Evolutionary conservation across 192 early-diverging fungal species (phyloP).

Genomic region (Cetraspora pellucida): DNA sequence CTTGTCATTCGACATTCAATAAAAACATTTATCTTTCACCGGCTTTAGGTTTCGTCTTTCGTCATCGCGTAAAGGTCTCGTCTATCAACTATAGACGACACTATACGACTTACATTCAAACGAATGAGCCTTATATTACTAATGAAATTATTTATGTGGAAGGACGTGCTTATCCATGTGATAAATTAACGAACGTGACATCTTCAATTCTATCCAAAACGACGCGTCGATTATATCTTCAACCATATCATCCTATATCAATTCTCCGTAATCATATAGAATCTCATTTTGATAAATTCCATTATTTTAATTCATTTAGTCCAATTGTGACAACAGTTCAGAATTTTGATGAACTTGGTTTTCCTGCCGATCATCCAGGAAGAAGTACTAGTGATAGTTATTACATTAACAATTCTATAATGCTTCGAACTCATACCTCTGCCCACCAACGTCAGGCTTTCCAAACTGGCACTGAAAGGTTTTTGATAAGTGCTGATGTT

Average conservation of each 20-base stretch:
- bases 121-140: neutral
- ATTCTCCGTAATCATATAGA: slow-evolving; percentile 85
- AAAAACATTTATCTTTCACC: too few species aligned
- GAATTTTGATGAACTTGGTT: slow-evolving; percentile 93
- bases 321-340: slow-evolving; percentile 83
- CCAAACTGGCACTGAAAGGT: slow-evolving; percentile 58
- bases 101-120: neutral
- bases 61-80: too few species aligned
- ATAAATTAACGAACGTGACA: slow-evolving; percentile 79
- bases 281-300: slow-evolving; percentile 67
- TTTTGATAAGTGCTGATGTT: slow-evolving; percentile 95
- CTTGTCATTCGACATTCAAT: too few species aligned
- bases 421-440: slow-evolving; percentile 92
- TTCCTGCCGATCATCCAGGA: slow-evolving; percentile 81
- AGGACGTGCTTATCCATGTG: slow-evolving; percentile 47
- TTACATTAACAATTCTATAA: slow-evolving; percentile 77
- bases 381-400: slow-evolving; percentile 88
- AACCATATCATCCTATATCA: slow-evolving; percentile 81
- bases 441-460: slow-evolving; percentile 91
- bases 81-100: too few species aligned
- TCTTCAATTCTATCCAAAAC: slow-evolving; percentile 76
- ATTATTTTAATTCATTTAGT: slow-evolving; percentile 62
- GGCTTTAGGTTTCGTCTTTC: too few species aligned
- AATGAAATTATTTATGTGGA: slow-evolving; percentile 3
- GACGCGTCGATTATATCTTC: slow-evolving; percentile 72